A percentile compares a stretch with the other conserved stretches of the same genome.
Evolutionary conservation across 495 filamentous ascomycete species (phyloP).

Genomic region (Penicillium silybi): DNA sequence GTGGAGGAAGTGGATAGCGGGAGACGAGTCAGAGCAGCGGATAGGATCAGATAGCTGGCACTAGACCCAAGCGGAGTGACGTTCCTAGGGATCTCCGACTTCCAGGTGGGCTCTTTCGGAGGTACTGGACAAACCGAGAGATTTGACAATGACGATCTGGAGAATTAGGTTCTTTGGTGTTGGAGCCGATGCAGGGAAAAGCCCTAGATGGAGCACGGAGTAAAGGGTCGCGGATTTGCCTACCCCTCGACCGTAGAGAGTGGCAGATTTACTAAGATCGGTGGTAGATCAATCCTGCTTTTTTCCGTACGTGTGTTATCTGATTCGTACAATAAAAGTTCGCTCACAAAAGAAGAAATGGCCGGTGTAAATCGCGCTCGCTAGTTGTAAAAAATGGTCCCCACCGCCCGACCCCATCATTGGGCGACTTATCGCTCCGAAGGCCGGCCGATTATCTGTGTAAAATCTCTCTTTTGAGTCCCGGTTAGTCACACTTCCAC

Average conservation of each 20-base stretch:
- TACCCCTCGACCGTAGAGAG: neutral
- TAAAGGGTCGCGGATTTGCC: too few species aligned
- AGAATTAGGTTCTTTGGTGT: neutral
- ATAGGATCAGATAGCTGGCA: conserved; percentile 29
- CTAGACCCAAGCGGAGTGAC: conserved; percentile 21
- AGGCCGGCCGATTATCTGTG: conserved; percentile 27
- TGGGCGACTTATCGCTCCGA: conserved; percentile 23
- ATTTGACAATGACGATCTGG: conserved; percentile 6
- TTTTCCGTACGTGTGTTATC: neutral
- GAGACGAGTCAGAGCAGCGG: conserved; percentile 23
- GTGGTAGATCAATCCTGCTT: neutral
- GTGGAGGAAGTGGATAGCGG: conserved; percentile 30
- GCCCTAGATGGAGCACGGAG: neutral
- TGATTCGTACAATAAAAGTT: conserved; percentile 1
- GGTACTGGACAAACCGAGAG: neutral
- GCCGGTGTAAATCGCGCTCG: conserved; percentile 9
- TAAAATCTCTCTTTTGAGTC: conserved; percentile 22
- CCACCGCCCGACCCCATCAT: conserved; percentile 15
- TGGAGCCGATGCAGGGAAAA: neutral
- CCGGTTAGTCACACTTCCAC: conserved; percentile 23
- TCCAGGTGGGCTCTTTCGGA: conserved; percentile 14
- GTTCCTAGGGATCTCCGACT: conserved; percentile 13
- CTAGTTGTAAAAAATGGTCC: neutral
- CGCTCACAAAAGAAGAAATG: neutral
- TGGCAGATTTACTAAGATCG: neutral